Evolutionary conservation across 495 filamentous ascomycete species (phyloP), one percentile per base, ranked within the genome.

Genomic region (Annulohypoxylon stygium): DNA sequence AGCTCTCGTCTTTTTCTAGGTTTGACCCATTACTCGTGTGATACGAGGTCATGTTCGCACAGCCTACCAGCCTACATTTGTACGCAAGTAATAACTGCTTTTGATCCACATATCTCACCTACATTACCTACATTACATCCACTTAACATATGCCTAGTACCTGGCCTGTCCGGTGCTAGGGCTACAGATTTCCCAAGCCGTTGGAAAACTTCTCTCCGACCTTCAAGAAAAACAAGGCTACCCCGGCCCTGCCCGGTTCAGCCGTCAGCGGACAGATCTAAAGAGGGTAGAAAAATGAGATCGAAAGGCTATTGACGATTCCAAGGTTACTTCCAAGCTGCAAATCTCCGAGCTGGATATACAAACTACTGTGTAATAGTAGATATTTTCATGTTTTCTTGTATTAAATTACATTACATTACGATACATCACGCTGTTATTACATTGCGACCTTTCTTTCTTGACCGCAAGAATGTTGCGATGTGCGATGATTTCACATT

Each of bases 151-250:
- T 47, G 14, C 14, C 16, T 47, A 50, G 45, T 20, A 50, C 45
- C 45, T 50, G 16, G 43, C 14, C n/a, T 6, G 14, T n/a, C 16
- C 5, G 43, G 10, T 50, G 48, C 48, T 25, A 12, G 18, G 23
- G 20, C 25, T 65, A 60, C 50, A 68, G 18, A 65, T 54, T 62
- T 45, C 48, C 70, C 70, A 72, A 51, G 70, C 70, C 64, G 65
- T 69, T 73, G 70, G 65, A 69, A 73, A 73, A 73, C 70, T 69
- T 68, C 60, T 69, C 65, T 73, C 70, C 70, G 70, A 61, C 11
- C 43, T 47, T 67, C 7, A 26, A 30, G 30, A 6, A 30, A 37
- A 69, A 51, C 70, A 69, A 69, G 70, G 70, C 65, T 65, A 73
- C 55, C 70, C 70, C 65, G 20, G 70, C 37, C 25, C 65, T 65